Base-by-base conservation (phyloP, 805 yeast genomes). In the Cyberlindnera misumaiensis region DNA sequence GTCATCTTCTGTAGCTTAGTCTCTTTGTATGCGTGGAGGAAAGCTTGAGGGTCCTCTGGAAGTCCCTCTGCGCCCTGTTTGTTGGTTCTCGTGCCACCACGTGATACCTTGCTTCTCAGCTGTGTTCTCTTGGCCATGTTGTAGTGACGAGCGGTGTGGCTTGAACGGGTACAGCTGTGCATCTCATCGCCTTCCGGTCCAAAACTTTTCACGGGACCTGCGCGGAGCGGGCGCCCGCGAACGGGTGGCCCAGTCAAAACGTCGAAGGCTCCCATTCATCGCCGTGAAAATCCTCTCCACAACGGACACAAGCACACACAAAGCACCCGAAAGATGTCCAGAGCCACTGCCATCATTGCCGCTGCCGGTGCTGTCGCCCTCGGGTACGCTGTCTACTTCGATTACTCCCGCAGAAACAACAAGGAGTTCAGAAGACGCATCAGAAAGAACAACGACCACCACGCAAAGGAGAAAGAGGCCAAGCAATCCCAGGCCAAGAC, bases 311-410 rank as follows among this genome's bases (percentile, higher is more conserved):
- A n/a, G n/a, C 24, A 20, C 8, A 20, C 24, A 20, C 24, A 20
- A 20, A 20, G 24, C 24, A 20, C 8, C 8, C 17, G 9, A 5
- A 28, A 10, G 18, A 13, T 28, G 59, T 59, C 62, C 30, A 59
- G 41, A 42, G 42, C 53, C 38, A 39, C 53, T 12, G 34, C 63
- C 9, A 49, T 63, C 13, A 33, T 59, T 30, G 62, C 71, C 25
- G 55, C 65, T 32, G 45, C 62, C 11, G 69, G 66, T 43, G 58
- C 70, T 34, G 66, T 72, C 14, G 74, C 80, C 20, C 64, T 79
- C 35, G 87, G 84, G 13, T 90, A 93, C 65, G 85, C 90, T 40
- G 67, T 77, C 28, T 93, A 86, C 68, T 94, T 94, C 57, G 99
- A 93, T 67, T 84, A 88, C 70, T 73, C 74, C 64, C 86, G 98